Evolutionary conservation across 83 land plant species (phyloP).

Genomic region (Isoetes engelmannii): DNA sequence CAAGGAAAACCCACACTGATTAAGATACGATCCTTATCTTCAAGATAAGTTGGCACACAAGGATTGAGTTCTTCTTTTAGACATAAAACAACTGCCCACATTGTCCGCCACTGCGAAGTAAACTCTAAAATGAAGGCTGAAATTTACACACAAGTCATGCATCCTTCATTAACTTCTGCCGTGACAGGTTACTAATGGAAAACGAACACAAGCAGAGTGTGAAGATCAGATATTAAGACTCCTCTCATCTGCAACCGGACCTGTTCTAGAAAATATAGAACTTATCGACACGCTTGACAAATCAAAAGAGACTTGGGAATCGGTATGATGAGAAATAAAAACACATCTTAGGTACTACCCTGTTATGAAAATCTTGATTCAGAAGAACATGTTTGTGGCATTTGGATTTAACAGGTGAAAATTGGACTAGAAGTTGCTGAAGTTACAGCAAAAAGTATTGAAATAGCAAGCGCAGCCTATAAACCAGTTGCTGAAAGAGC

Average conservation of each 20-base stretch:
- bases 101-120: no score
- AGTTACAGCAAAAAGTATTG: slow-evolving; percentile 30
- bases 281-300: slow-evolving; percentile 30
- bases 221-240: slow-evolving; percentile 32
- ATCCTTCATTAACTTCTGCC: no score
- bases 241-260: slow-evolving; percentile 26
- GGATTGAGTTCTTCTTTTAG: no score
- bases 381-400: no score
- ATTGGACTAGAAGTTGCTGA: slow-evolving; percentile 28
- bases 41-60: no score
- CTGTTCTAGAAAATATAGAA: slow-evolving; percentile 24
- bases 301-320: slow-evolving; percentile 35
- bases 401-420: slow-evolving; percentile 21
- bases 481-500: slow-evolving; percentile 33
- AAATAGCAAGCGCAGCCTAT: slow-evolving; percentile 33
- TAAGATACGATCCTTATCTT: no score
- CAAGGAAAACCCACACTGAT: no score
- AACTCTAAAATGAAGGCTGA: no score
- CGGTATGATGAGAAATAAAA: slow-evolving; percentile 10
- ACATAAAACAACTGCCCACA: no score
- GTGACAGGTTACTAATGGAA: slow-evolving; percentile 24
- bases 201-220: slow-evolving; percentile 29
- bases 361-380: no score
- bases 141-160: no score
- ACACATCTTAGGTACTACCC: no score